Percentiles rank a stretch among this genome's conserved stretches.
Evolutionary conservation across 805 yeast genomes (phyloP).

Genomic region (Candida tallmaniae): DNA sequence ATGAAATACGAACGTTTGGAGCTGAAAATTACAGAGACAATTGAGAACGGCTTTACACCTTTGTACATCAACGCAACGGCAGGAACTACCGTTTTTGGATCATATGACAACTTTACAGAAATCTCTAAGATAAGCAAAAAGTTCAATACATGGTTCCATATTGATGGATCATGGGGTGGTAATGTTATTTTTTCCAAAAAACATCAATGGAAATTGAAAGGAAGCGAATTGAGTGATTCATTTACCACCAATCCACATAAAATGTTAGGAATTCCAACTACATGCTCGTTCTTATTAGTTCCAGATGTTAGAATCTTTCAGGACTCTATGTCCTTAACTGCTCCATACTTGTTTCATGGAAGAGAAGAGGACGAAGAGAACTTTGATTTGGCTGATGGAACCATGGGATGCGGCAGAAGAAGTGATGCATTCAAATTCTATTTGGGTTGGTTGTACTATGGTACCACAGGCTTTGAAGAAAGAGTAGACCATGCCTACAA

Average conservation of each 20-base stretch:
- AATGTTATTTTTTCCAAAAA: slow-evolving; percentile 62
- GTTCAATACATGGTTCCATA: slow-evolving; percentile 68
- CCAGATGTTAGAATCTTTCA: slow-evolving; percentile 67
- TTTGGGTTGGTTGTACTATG: slow-evolving; percentile 79
- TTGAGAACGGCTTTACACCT: slow-evolving; percentile 59
- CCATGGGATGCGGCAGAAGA: slow-evolving; percentile 89
- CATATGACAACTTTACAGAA: slow-evolving; percentile 63
- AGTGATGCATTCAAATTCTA: slow-evolving; percentile 78
- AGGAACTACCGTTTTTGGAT: slow-evolving; percentile 85
- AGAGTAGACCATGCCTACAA: slow-evolving; percentile 72
- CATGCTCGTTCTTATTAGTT: slow-evolving; percentile 67
- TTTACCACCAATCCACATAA: slow-evolving; percentile 83
- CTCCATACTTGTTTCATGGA: slow-evolving; percentile 77
- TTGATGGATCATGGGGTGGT: slow-evolving; percentile 93
- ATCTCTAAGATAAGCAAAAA: slow-evolving; percentile 51
- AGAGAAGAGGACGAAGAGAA: slow-evolving; percentile 45
- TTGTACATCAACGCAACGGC: slow-evolving; percentile 79
- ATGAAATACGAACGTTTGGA: slow-evolving; percentile 51
- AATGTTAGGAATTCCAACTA: slow-evolving; percentile 82
- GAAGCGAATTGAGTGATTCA: slow-evolving; percentile 65
- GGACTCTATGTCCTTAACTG: slow-evolving; percentile 68
- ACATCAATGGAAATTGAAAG: slow-evolving; percentile 46
- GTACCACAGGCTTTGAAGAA: slow-evolving; percentile 56
- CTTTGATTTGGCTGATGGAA: slow-evolving; percentile 81
- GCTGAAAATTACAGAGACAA: slow-evolving; percentile 38